These are phyloP conservation scores for Berkeleyomyces rouxiae DNA, from an alignment of 2,329 filamentous ascomycete species.

Conservation along the genomic window DNA sequence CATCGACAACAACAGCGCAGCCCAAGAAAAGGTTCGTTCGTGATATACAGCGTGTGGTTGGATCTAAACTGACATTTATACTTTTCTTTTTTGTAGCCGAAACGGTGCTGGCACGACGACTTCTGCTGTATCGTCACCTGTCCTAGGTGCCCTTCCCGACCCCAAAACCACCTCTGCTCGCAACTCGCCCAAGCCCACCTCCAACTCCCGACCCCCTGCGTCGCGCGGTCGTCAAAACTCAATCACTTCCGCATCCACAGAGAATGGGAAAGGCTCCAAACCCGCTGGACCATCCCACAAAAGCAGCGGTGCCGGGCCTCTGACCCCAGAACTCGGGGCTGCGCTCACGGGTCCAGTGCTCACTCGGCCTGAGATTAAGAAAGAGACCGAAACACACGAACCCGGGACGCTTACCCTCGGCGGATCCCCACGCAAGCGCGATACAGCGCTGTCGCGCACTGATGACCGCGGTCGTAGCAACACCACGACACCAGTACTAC, in stretches of 20 bases:
- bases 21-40: constrained; percentile 58
- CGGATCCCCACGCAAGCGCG: constrained; percentile 11
- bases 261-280: constrained; percentile 37
- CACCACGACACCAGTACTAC: constrained; percentile 27
- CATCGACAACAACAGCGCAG: constrained; percentile 47
- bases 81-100: constrained; percentile 17
- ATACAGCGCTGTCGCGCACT: not conserved
- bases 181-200: constrained; percentile 16
- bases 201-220: constrained; percentile 44
- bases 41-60: not conserved
- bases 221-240: constrained; percentile 64
- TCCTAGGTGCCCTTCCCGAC: constrained; percentile 53
- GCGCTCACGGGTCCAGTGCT: constrained; percentile 18
- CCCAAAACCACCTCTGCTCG: constrained; percentile 25
- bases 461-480: constrained; percentile 14
- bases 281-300: constrained; percentile 45
- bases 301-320: constrained; percentile 33
- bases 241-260: constrained; percentile 35
- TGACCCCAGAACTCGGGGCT: constrained; percentile 23
- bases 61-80: not conserved
- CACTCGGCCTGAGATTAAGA: constrained; percentile 17
- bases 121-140: constrained; percentile 57
- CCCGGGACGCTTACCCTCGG: constrained; percentile 10
- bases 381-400: constrained; percentile 31
- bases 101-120: constrained; percentile 39